Evolutionary conservation across 208 protist species (phyloP).

Genomic region (Trypanosoma platydactyli): DNA sequence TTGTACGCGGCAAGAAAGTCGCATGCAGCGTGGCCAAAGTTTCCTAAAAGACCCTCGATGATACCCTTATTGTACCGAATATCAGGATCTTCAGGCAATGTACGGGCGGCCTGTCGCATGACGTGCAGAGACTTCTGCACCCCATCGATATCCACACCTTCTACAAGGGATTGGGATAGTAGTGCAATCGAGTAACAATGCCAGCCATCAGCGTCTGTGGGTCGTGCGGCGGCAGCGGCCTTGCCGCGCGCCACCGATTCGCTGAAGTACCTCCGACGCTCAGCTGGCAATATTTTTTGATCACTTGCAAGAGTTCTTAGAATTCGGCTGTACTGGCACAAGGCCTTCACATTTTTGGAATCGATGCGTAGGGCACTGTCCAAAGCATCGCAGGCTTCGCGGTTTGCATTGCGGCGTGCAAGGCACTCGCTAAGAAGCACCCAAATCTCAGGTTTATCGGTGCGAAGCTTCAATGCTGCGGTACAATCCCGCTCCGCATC

Average conservation of each 20-base stretch:
- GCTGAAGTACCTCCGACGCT: slow-evolving; percentile 44
- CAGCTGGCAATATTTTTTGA: slow-evolving; percentile 37
- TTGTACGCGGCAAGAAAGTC: slow-evolving; percentile 53
- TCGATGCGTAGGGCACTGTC: slow-evolving; percentile 64
- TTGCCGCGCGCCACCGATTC: slow-evolving; percentile 64
- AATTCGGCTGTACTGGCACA: slow-evolving; percentile 83
- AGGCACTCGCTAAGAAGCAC: slow-evolving; percentile 78
- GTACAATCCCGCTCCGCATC: slow-evolving; percentile 78
- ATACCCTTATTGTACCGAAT: slow-evolving; percentile 80
- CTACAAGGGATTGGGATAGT: slow-evolving; percentile 56
- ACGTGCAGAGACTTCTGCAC: slow-evolving; percentile 48
- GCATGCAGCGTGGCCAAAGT: slow-evolving; percentile 58
- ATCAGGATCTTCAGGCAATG: slow-evolving; percentile 56
- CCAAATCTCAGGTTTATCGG: slow-evolving; percentile 56
- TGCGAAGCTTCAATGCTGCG: slow-evolving; percentile 67
- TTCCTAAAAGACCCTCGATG: slow-evolving; percentile 67
- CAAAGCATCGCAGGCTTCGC: slow-evolving; percentile 76
- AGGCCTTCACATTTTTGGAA: slow-evolving; percentile 42
- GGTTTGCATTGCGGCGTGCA: slow-evolving; percentile 66
- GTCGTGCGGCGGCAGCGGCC: slow-evolving; percentile 47
- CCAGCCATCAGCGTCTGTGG: slow-evolving; percentile 66
- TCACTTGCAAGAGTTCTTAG: slow-evolving; percentile 74
- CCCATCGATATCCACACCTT: slow-evolving; percentile 48
- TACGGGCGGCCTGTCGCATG: slow-evolving; percentile 59
- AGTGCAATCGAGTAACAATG: slow-evolving; percentile 66